Percentiles rank a stretch among this genome's conserved stretches.
phyloP scores from a whole-genome alignment of 2,329 filamentous ascomycete species.

The Berkeleyomyces basicola region DNA sequence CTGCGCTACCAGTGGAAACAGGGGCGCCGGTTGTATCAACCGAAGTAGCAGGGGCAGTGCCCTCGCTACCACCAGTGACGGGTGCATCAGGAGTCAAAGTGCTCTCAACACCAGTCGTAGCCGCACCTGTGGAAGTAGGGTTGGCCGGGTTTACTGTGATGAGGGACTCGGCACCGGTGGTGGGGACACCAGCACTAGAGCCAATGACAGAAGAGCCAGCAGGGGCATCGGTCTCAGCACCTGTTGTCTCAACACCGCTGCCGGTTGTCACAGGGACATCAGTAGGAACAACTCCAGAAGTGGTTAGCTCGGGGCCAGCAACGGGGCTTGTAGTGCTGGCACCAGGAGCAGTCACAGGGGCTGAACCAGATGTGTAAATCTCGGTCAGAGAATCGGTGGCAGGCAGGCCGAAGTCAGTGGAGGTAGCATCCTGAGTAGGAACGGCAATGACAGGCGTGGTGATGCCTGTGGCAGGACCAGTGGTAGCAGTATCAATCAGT shows the following conservation, averaged over 20 bases:
- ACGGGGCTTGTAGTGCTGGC: constrained; percentile 1
- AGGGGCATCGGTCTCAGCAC: neutral
- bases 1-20: constrained; percentile 12
- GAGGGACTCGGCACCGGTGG: constrained; percentile 10
- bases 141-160: constrained; percentile 8
- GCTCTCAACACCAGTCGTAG: constrained; percentile 7
- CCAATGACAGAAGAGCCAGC: constrained; percentile 3
- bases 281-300: constrained; percentile 12
- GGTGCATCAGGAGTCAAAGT: constrained; percentile 14
- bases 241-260: neutral
- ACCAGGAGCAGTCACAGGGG: neutral
- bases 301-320: constrained; percentile 13
- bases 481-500: constrained; percentile 5
- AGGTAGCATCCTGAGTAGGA: neutral
- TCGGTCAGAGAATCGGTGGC: neutral
- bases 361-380: neutral
- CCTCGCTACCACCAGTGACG: constrained; percentile 8
- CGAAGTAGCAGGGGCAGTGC: constrained; percentile 7
- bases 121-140: constrained; percentile 2
- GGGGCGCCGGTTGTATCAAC: constrained; percentile 10
- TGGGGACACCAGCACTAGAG: constrained; percentile 5
- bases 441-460: neutral
- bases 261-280: neutral
- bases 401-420: neutral
- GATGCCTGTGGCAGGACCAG: constrained; percentile 9